Conservation (phyloP, 164 flowering plant species). For the Pachysandra terminalis region DNA sequence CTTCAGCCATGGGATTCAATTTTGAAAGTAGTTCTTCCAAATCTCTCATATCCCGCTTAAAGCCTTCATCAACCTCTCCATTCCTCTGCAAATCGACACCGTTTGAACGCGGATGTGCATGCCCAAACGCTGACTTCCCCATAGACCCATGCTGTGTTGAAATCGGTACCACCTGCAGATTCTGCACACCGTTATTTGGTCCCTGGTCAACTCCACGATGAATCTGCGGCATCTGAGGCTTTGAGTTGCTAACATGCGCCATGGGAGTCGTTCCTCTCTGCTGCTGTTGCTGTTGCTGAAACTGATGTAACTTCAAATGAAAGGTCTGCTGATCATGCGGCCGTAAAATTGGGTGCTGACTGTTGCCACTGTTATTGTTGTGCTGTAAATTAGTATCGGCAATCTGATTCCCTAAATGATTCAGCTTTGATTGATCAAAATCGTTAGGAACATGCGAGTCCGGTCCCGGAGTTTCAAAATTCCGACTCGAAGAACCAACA, state of each 20-base stretch:
- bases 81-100: slow-evolving; percentile 24
- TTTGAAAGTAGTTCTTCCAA: slow-evolving; percentile 81
- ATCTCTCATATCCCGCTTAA: slow-evolving; percentile 70
- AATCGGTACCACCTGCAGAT: slow-evolving; percentile 5
- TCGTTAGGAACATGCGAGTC: slow-evolving; percentile 15
- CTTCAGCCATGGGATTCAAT: slow-evolving; percentile 87
- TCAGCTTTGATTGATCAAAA: slow-evolving; percentile 23
- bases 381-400: slow-evolving; percentile 15
- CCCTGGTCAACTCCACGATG: slow-evolving; percentile 13
- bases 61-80: slow-evolving; percentile 37
- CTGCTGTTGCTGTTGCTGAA: slow-evolving; percentile 15
- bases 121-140: slow-evolving; percentile 8
- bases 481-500: slow-evolving; percentile 28
- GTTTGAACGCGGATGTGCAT: slow-evolving; percentile 11
- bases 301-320: slow-evolving; percentile 17
- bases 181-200: slow-evolving; percentile 5
- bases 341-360: background rate
- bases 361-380: background rate
- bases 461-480: slow-evolving; percentile 23
- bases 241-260: slow-evolving; percentile 12
- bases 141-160: slow-evolving; percentile 6
- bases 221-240: slow-evolving; percentile 8
- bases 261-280: background rate
- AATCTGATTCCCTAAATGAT: slow-evolving; percentile 13
- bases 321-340: slow-evolving; percentile 22